Conservation (phyloP, 768 basidiomycete species). For the Asterophora parasitica region DNA sequence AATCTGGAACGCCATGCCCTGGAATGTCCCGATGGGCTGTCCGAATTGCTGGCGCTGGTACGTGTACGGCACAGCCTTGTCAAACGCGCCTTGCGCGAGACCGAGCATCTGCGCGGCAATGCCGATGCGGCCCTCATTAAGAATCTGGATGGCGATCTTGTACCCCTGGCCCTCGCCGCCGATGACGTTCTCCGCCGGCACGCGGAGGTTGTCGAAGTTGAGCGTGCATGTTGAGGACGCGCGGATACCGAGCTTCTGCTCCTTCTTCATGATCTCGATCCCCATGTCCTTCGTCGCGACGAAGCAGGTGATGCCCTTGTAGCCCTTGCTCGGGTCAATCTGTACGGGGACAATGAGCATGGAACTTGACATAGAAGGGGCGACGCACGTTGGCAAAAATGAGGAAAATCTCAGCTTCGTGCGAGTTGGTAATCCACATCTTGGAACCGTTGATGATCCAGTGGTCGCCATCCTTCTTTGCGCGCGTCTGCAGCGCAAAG, state of each 20-base stretch:
- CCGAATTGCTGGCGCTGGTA: constrained; percentile 95
- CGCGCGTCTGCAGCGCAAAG: constrained; percentile 92
- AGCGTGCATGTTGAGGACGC: constrained; percentile 94
- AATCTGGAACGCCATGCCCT: constrained; percentile 94
- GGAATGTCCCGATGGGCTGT: constrained; percentile 89
- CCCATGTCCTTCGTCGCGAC: constrained; percentile 96
- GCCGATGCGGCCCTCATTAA: constrained; percentile 94
- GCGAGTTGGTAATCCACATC: constrained; percentile 99
- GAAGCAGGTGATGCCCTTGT: constrained; percentile 99
- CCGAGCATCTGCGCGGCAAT: constrained; percentile 99
- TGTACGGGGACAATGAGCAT: constrained; percentile 19
- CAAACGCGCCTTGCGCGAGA: constrained; percentile 94
- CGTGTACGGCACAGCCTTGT: constrained; percentile 92
- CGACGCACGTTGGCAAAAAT: constrained; percentile 86
- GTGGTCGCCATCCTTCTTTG: constrained; percentile 78
- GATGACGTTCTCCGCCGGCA: constrained; percentile 82
- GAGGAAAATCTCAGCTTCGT: constrained; percentile 86
- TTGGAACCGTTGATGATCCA: constrained; percentile 96
- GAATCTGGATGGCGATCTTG: constrained; percentile 95
- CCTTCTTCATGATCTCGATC: constrained; percentile 95
- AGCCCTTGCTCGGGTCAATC: constrained; percentile 87
- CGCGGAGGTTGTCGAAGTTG: constrained; percentile 89
- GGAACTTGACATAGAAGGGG: background rate
- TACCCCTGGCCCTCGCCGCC: constrained; percentile 92
- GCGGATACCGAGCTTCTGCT: constrained; percentile 95